These are phyloP conservation scores for Simmondsia chinensis DNA, from an alignment of 148 eudicot genomes.

Conservation along the genomic window DNA sequence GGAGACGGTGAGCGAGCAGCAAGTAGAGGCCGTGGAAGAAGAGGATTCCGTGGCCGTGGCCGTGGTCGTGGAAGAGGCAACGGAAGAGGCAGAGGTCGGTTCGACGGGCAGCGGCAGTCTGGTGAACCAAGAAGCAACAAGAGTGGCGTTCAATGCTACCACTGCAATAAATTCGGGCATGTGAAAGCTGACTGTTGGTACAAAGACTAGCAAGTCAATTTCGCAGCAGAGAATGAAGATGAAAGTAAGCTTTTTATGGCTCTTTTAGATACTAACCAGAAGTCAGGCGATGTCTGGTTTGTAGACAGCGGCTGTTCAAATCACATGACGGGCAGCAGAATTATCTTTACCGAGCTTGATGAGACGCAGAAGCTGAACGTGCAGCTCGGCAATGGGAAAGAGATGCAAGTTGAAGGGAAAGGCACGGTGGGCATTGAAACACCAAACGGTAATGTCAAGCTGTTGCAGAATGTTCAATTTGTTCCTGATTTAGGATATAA, in stretches of 20 bases:
- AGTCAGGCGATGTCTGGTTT: neutral
- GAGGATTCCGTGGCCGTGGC: neutral
- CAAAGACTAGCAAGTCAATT: neutral
- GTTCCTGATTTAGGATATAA: constrained; percentile 14
- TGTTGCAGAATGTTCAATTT: constrained; percentile 5
- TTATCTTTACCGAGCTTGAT: constrained; percentile 2
- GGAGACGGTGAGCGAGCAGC: neutral
- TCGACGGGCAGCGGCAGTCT: neutral
- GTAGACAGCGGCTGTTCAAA: constrained; percentile 16
- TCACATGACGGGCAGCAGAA: constrained; percentile 8
- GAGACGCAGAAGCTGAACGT: constrained; percentile 4
- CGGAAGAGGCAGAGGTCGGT: neutral
- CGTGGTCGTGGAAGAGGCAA: neutral
- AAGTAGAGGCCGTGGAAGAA: neutral
- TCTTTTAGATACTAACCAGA: neutral
- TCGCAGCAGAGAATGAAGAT: neutral
- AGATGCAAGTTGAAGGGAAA: constrained; percentile 16
- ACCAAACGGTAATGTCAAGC: constrained; percentile 3
- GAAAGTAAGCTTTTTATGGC: constrained; percentile 3
- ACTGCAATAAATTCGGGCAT: constrained; percentile 8
- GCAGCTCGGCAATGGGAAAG: constrained; percentile 5
- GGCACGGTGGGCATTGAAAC: constrained; percentile 7
- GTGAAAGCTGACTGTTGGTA: constrained; percentile 1
- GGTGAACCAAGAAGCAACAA: too few species aligned
- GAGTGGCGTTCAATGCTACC: neutral